These are phyloP conservation scores for Amanita brunnescens DNA, from an alignment of 768 basidiomycete species.

Conservation along the genomic window DNA sequence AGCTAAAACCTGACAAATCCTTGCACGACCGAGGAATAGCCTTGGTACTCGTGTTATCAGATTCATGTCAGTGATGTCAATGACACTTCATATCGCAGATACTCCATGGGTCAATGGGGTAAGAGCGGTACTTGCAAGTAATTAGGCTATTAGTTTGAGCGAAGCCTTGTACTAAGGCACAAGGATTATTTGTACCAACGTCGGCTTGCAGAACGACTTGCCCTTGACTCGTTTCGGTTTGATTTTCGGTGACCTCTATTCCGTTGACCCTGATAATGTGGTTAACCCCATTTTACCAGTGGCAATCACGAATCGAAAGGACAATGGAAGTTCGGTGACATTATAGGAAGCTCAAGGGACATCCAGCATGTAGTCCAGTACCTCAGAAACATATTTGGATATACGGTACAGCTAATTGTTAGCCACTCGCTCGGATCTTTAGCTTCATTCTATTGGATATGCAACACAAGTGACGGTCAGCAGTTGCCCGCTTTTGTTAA, in stretches of 20 bases:
- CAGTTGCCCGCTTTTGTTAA: conserved; percentile 59
- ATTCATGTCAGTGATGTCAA: too few species aligned
- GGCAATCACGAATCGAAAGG: conserved; percentile 76
- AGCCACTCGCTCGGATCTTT: conserved; percentile 76
- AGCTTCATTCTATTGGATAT: conserved; percentile 61
- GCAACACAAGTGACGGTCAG: conserved; percentile 49
- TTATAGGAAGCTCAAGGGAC: conserved; percentile 58
- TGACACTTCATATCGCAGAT: conserved; percentile 36
- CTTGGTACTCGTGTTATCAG: conserved; percentile 41
- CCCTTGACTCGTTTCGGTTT: conserved; percentile 77
- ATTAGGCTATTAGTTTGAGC: neutral
- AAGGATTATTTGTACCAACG: conserved; percentile 82
- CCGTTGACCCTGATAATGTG: neutral
- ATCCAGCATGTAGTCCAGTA: conserved; percentile 55
- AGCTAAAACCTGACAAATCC: conserved; percentile 37
- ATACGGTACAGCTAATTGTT: conserved; percentile 59
- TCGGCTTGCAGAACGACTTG: conserved; percentile 52
- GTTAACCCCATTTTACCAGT: conserved; percentile 24
- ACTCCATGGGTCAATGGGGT: conserved; percentile 76
- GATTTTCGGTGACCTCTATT: conserved; percentile 64
- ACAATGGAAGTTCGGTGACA: conserved; percentile 48
- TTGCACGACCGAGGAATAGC: conserved; percentile 56
- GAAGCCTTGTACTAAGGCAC: conserved; percentile 40
- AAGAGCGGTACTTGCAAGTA: conserved; percentile 19
- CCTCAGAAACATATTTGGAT: conserved; percentile 51